Evolutionary conservation across 2,329 filamentous ascomycete species (phyloP).

Genomic region (Penicillium aurantiogriseum): DNA sequence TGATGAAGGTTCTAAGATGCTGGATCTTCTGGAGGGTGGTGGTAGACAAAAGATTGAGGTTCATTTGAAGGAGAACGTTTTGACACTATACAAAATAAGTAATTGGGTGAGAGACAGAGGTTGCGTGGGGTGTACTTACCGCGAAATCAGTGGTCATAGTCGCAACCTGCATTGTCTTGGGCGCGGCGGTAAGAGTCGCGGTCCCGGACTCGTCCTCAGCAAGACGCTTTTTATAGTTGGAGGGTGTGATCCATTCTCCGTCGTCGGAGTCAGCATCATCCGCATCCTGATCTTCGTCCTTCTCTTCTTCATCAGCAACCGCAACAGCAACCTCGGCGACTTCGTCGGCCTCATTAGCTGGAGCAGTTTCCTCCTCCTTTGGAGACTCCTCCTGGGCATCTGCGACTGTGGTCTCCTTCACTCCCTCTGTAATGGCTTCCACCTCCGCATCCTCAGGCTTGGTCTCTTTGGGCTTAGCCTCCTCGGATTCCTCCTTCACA

Average conservation of each 20-base stretch:
- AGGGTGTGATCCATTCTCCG: conserved; percentile 90
- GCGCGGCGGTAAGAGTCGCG: conserved; percentile 51
- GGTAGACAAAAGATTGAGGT: conserved; percentile 82
- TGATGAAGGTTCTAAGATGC: conserved; percentile 80
- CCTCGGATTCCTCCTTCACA: conserved; percentile 38
- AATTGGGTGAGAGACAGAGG: not conserved
- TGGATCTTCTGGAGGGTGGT: conserved; percentile 72
- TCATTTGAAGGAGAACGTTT: conserved; percentile 92
- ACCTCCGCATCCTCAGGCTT: conserved; percentile 27
- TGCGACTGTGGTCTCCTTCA: conserved; percentile 27
- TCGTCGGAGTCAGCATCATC: conserved; percentile 47
- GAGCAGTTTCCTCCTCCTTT: conserved; percentile 22
- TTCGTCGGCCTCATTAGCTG: conserved; percentile 19
- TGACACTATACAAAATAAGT: conserved; percentile 51
- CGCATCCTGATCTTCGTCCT: conserved; percentile 31
- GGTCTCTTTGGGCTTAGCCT: conserved; percentile 34
- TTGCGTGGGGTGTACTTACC: conserved; percentile 54
- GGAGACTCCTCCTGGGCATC: conserved; percentile 28
- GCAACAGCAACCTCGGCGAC: conserved; percentile 27
- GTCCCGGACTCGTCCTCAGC: conserved; percentile 59
- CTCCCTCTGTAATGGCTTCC: conserved; percentile 29
- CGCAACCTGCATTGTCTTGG: conserved; percentile 76
- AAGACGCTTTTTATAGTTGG: conserved; percentile 84
- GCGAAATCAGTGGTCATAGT: conserved; percentile 93
- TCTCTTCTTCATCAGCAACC: conserved; percentile 25